These are phyloP conservation scores for Diutina neorugosa DNA, from an alignment of 1,139 yeast genomes.

Conservation along the genomic window DNA sequence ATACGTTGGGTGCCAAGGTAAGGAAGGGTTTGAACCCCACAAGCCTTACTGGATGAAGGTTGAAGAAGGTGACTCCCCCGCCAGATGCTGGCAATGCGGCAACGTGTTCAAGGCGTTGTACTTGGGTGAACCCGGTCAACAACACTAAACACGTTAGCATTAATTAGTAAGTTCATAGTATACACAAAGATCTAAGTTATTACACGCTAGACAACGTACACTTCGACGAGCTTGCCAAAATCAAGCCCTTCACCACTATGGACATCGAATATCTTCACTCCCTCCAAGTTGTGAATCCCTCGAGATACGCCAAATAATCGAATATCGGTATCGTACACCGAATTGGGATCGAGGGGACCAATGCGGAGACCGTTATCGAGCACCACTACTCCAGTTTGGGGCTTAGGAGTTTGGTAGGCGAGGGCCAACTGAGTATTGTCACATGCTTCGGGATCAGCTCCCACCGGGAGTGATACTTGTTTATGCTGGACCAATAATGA, in stretches of 20 bases:
- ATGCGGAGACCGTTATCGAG: slow-evolving; percentile 54
- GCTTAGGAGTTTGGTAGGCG: neutral
- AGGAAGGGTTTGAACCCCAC: slow-evolving; percentile 72
- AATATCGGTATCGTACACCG: slow-evolving; percentile 54
- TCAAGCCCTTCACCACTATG: slow-evolving; percentile 58
- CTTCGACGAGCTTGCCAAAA: slow-evolving; percentile 61
- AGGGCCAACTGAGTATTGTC: neutral
- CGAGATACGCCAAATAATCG: slow-evolving; percentile 48
- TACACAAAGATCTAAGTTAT: neutral
- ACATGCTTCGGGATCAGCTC: neutral
- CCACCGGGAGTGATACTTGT: neutral
- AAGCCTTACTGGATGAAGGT: slow-evolving; percentile 91
- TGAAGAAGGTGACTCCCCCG: slow-evolving; percentile 56
- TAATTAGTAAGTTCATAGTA: neutral
- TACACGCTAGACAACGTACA: slow-evolving; percentile 30
- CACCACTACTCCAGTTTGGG: slow-evolving; percentile 38
- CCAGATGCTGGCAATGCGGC: slow-evolving; percentile 99
- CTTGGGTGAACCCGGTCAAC: slow-evolving; percentile 71
- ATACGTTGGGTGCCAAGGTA: slow-evolving; percentile 96
- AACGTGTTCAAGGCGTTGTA: slow-evolving; percentile 82
- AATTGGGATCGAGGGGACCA: slow-evolving; percentile 50
- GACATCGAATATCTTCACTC: slow-evolving; percentile 52
- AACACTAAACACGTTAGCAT: slow-evolving; percentile 17
- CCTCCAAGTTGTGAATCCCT: slow-evolving; percentile 57
- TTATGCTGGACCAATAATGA: slow-evolving; percentile 22